Evolutionary conservation across 2,329 filamentous ascomycete genomes (phyloP), one percentile per base, ranked within the genome.

Genomic region (Emericellopsis atlantica): DNA sequence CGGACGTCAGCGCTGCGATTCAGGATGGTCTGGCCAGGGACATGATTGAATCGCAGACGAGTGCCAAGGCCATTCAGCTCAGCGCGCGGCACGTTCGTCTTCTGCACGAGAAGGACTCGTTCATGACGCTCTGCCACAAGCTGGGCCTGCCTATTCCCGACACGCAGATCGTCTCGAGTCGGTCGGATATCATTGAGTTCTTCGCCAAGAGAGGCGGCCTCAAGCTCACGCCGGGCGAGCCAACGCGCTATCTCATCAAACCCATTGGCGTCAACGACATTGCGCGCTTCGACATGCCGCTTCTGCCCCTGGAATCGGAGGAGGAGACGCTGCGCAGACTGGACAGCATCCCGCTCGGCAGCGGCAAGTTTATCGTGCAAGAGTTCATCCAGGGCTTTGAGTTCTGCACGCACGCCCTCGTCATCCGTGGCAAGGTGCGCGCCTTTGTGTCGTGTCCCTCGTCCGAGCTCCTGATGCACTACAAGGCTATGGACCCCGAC

Each of bases 351-450:
- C 51, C 51, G 2, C 74, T 73, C 2, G 56, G 64, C 11, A 53
- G 67, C 0, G 62, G 65, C 3, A 73, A 70, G 67, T 86, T 44
- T 54, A 49, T 60, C 16, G 42, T 87, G 21, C 81, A 89, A 52
- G 76, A 86, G 52, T 84, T 72, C 54, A 73, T 84, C 45, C 43
- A 51, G 0, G 66, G 69, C 0, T 64, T 67, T 0, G 81, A 87
- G 54, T 87, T 79, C 53, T 84, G 79, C 56, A 85, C 83, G 0
- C 82, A 88, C 48, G 62, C 81, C 0, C 64, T 88, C 3, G 61
- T 88, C 4, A 65, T 87, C n/a, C 59, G 65, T 0, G 82, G 82
- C 2, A 57, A 70, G 29, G 70, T 89, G 14, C 72, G 71, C 39
- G 74, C 72, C 0, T 86, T 88, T 47, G 72, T 76, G 6, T 75